Base-by-base conservation (phyloP, 192 early-diverging fungal genomes). In the Gigaspora rosea region DNA sequence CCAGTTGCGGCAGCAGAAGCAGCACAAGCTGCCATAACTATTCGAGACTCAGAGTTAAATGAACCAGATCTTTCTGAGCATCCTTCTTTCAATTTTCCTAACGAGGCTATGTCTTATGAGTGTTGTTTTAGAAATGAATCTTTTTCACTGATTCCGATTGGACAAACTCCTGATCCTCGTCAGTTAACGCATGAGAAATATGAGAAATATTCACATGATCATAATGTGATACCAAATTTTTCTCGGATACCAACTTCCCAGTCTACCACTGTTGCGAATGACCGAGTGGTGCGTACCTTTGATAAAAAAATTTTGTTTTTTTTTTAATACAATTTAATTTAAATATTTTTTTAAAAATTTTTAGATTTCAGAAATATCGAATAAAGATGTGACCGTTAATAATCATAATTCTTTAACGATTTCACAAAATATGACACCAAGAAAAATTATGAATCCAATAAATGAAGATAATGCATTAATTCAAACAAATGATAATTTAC, bases 1-100 rank as follows among this genome's bases (percentile, higher is more conserved):
- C 82, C 82, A 10, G 52, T 71, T 27, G 78, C 78, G 54, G 81
- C 81, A 9, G 75, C 68, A 12, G 80, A 78, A 50, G 72, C 51
- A 18, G 67, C 41, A 41, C 12, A 57, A 78, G 63, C 62, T 52
- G 56, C 73, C 33, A 58, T 41, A 12, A 36, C 71, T 13, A 66
- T 74, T 18, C 20, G 68, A 62, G 32, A 41, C 22, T 33, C 54
- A n/a, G 51, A 70, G 16, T 33, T 48, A 13, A 27, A 41, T 8
- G 51, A 49, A 58, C 10, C 7, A 22, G 32, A 48, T 27, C 27
- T 27, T 27, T 27, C 27, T 27, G 27, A 27, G 27, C 36, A 6
- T 22, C 27, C 49, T 50, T n/a, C 33, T 22, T 76, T 64, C 48
- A 50, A 18, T 33, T 65, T 46, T 10, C 15, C n/a, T 41, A 22